These are phyloP conservation scores for Penicillium dipodomyicola DNA, from an alignment of 495 filamentous ascomycete species.

Conservation along the genomic window DNA sequence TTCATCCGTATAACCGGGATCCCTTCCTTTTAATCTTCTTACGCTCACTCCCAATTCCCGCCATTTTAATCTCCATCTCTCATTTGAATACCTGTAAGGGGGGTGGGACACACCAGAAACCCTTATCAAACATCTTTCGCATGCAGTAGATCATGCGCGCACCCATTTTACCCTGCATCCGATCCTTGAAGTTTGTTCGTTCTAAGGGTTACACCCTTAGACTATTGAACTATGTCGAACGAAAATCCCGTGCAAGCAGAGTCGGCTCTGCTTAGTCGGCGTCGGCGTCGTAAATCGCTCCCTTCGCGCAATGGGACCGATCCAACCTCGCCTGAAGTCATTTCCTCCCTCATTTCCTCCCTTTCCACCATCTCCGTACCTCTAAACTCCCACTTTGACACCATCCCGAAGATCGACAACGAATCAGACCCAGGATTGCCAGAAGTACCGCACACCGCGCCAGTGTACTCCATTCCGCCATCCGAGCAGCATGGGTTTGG, in stretches of 20 bases:
- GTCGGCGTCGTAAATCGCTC: conserved; percentile 43
- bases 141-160: conserved; percentile 29
- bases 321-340: conserved; percentile 86
- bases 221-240: conserved; percentile 39
- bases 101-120: conserved; percentile 3
- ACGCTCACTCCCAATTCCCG: conserved; percentile 8
- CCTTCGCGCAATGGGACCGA: conserved; percentile 38
- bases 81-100: conserved; percentile 17
- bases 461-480: conserved; percentile 30
- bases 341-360: conserved; percentile 89
- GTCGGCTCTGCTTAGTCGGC: conserved; percentile 36
- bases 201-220: conserved; percentile 9
- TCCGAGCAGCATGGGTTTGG: conserved; percentile 56
- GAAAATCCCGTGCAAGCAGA: conserved; percentile 28
- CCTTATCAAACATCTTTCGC: conserved; percentile 10
- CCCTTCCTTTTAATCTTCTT: conserved; percentile 4
- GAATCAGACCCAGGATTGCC: conserved; percentile 49
- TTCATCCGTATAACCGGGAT: conserved; percentile 1
- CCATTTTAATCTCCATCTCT: background rate
- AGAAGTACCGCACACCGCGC: conserved; percentile 39
- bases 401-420: conserved; percentile 49
- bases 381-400: conserved; percentile 70
- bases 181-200: conserved; percentile 9
- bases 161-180: conserved; percentile 19
- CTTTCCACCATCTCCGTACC: conserved; percentile 82